Evolutionary conservation across 140 eudicot genomes (phyloP), one percentile per base, ranked within the genome.

Genomic region (Anethum foeniculum): DNA sequence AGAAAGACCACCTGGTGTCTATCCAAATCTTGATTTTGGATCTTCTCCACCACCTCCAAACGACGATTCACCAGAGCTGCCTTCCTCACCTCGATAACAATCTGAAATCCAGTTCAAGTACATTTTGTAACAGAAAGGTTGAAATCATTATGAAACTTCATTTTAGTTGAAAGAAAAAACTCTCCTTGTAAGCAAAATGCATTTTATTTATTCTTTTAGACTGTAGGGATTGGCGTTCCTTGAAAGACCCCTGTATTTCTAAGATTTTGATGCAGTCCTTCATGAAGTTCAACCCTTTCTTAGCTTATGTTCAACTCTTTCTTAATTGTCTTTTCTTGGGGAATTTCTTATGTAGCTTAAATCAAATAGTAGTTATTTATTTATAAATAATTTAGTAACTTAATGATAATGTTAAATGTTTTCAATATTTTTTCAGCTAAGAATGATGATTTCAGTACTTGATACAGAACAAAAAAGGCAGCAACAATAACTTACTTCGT

Each of bases 1-100:
- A 47, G 96, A 93, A 48, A 89, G 91, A 62, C 98, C 98, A 5
- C 98, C 94, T 0, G 98, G 98, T 12, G 88, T 93, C 23, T 93
- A 78, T 52, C 94, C 97, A 21, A 85, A 85, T 85, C 91, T 86
- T 43, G 93, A 91, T 80, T 89, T 91, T 10, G 56, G 84, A 74
- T 64, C 86, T 25, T 76, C 79, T 16, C 75, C 84, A 32, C 79
- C 75, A n/a, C 80, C 60, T 21, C 80, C 83, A 15, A 51, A 79
- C 18, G 85, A 87, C 14, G 90, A 86, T 13, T 79, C 62, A 30
- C 83, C 77, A 14, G 56, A 74, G 32, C 38, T 32, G 64, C 84
- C 80, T 1, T 52, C 84, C 18, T 77, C 82, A 19, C 65, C 75
- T 46, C 71, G 60, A 77, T 77, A 81, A 77, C 48, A 18, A 4